Base-by-base conservation (phyloP, 139 green algal species). In the Volvox africanus region DNA sequence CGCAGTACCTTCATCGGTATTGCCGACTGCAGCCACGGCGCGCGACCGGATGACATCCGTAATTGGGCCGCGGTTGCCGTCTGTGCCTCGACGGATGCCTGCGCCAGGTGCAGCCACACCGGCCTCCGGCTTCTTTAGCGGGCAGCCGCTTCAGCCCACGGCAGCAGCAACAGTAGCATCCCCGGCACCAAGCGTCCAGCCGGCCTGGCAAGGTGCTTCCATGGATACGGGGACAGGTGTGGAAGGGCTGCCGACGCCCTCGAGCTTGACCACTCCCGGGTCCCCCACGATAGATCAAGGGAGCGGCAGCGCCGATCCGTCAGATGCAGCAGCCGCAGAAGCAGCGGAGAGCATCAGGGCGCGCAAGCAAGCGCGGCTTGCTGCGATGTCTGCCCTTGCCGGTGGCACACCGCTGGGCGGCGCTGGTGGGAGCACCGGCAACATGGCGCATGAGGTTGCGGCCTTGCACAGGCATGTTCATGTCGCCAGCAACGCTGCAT, bases 361-460 rank as follows among this genome's bases (percentile, higher is more conserved):
- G 21, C 26, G 69, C 5, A 84, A 79, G 78, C 67, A 73, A 26
- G 71, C 87, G 19, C 75, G 87, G 16, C 75, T 85, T 19, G 62
- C 65, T 12, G 71, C 86, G 22, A 82, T 80, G 76, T 67, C 84
- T 26, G 80, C 86, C 62, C 67, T 80, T 16, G 89, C 94, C 18
- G 82, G 91, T 5, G 35, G 55, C 13, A 50, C 62, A 12, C 55
- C 22, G 37, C 30, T 65, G 11, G 14, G 32, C 65, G 33, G 33
- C 61, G 32, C 19, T 55, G 44, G 44, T 55, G 44, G 44, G 44
- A 9, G 44, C 44, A 55, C 5, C 44, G 44, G 26, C 18, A 78
- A n/a, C 67, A 88, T 24, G 80, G 32, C 21, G 76, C 21, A 61
- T 21, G 33, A 28, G 76, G 44, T 55, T 55, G 44, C 44, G 44